phyloP scores from a whole-genome alignment of 352 stramenopile genomes.

The Bremia lactucae region DNA sequence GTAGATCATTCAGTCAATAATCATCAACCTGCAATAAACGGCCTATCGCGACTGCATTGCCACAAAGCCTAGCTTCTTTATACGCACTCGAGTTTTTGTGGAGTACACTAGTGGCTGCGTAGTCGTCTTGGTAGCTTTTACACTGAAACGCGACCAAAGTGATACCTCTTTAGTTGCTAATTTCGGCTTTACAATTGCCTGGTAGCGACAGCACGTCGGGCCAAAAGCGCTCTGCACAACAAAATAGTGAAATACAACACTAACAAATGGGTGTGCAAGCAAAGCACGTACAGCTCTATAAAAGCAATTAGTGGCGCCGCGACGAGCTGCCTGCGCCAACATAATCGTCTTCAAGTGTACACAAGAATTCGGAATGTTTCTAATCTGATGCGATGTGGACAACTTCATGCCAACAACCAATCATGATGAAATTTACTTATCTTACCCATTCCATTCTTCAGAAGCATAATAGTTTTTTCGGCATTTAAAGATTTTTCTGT shows the following conservation, averaged over 20 bases:
- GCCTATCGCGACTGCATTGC: not conserved
- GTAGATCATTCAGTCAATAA: constrained; percentile 7
- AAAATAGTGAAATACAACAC: constrained; percentile 8
- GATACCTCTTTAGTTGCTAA: constrained; percentile 21
- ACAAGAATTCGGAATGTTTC: constrained; percentile 1
- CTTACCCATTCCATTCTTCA: too few species aligned
- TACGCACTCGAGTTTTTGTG: constrained; percentile 58
- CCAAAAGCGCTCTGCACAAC: constrained; percentile 15
- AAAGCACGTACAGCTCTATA: constrained; percentile 8
- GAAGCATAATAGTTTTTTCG: too few species aligned
- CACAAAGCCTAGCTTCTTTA: constrained; percentile 5
- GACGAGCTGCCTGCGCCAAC: constrained; percentile 31
- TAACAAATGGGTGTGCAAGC: not conserved
- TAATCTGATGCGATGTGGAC: too few species aligned
- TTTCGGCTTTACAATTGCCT: constrained; percentile 45
- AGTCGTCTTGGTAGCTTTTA: constrained; percentile 13
- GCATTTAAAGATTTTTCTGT: too few species aligned
- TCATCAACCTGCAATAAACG: constrained; percentile 1
- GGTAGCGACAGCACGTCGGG: constrained; percentile 33
- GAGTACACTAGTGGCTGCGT: constrained; percentile 53
- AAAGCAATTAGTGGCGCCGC: constrained; percentile 14
- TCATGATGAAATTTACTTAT: too few species aligned
- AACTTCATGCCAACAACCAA: too few species aligned
- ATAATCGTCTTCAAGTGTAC: constrained; percentile 16
- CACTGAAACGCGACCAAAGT: constrained; percentile 28